Percentiles rank a stretch among this genome's conserved stretches.
phyloP scores from a whole-genome alignment of 169 alveolate species.

The Pseudocohnilembus persalinus region DNA sequence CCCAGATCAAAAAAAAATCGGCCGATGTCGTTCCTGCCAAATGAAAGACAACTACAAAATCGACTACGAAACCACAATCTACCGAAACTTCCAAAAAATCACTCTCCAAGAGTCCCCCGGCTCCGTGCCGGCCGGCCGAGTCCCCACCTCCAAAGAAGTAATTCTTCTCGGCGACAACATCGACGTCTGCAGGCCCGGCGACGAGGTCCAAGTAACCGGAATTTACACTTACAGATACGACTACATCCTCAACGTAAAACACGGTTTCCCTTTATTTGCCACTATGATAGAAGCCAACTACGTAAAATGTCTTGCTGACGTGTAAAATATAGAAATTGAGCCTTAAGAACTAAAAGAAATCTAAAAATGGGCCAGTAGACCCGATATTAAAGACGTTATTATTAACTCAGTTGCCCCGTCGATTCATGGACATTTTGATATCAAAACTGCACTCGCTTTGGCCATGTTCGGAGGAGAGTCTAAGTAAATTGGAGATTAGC shows the following conservation, averaged over 20 bases:
- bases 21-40: conserved; percentile 93
- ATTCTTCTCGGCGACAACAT: conserved; percentile 96
- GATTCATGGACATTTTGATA: conserved; percentile 95
- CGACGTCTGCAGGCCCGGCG: conserved; percentile 99
- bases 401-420: conserved; percentile 98
- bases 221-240: conserved; percentile 94
- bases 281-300: conserved; percentile 96
- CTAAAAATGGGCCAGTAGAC: conserved; percentile 89
- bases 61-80: conserved; percentile 58
- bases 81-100: conserved; percentile 95
- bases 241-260: conserved; percentile 92
- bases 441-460: conserved; percentile 91
- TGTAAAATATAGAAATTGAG: conserved; percentile 88
- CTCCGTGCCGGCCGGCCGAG: conserved; percentile 99
- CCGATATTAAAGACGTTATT: conserved; percentile 93
- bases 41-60: conserved; percentile 38
- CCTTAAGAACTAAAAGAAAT: conserved; percentile 94
- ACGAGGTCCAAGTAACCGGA: conserved; percentile 97
- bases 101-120: conserved; percentile 98
- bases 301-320: conserved; percentile 91
- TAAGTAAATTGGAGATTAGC: conserved; percentile 93
- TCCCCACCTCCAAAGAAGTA: conserved; percentile 98
- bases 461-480: conserved; percentile 96
- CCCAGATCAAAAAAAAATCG: conserved; percentile 74
- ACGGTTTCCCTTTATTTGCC: conserved; percentile 96